These are phyloP conservation scores for Plasmodium ovale DNA, from an alignment of 169 alveolate species.

Conservation along the genomic window DNA sequence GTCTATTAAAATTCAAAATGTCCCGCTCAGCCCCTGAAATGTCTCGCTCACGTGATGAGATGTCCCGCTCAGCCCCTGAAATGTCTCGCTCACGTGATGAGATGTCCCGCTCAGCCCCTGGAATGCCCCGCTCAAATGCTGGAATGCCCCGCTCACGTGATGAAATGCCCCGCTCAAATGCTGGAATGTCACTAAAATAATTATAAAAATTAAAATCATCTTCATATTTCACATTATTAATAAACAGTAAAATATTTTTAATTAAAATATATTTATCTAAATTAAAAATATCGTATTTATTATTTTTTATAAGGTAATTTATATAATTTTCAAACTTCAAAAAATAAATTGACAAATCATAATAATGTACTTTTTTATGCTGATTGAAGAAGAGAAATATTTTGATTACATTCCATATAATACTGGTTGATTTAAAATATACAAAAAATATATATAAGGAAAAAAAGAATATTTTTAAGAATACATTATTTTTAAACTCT, in stretches of 20 bases:
- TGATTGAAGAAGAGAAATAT: constrained; percentile 50
- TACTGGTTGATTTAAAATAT: constrained; percentile 28
- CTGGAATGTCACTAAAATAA: not conserved
- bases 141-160: too few species aligned
- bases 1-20: not conserved
- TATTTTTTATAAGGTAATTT: constrained; percentile 1
- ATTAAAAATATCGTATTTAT: constrained; percentile 13
- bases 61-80: too few species aligned
- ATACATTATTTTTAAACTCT: constrained; percentile 29
- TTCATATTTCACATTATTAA: not conserved
- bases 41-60: too few species aligned
- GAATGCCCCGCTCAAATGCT: too few species aligned
- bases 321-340: constrained; percentile 8
- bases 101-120: too few species aligned
- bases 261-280: constrained; percentile 21
- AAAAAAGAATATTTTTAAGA: constrained; percentile 42
- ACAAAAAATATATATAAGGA: constrained; percentile 41
- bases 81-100: too few species aligned
- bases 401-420: constrained; percentile 50
- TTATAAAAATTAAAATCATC: not conserved
- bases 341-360: not conserved
- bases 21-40: not conserved
- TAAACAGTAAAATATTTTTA: constrained; percentile 4
- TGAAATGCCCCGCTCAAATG: too few species aligned
- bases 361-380: not conserved